Conservation (phyloP, 2,329 filamentous ascomycete species). For the Aspergillus fructus region DNA sequence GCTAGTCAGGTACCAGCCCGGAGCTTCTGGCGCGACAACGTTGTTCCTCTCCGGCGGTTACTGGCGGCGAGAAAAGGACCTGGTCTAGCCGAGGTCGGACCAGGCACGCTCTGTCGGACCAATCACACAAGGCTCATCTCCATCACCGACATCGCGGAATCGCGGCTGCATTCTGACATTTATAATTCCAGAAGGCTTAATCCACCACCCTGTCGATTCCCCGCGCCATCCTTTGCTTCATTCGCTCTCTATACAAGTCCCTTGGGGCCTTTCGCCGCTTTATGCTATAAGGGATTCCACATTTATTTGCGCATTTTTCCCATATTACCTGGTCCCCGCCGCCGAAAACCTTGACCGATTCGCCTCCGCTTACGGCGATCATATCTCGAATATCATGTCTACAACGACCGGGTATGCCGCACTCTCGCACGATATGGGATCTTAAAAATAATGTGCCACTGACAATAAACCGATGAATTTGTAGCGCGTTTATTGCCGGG, state of each 20-base stretch:
- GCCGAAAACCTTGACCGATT: neutral
- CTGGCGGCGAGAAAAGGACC: constrained; percentile 5
- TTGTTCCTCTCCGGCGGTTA: constrained; percentile 23
- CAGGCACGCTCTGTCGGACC: neutral
- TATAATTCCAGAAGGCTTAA: neutral
- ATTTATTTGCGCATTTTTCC: neutral
- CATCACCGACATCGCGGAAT: constrained; percentile 1
- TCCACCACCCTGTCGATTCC: neutral
- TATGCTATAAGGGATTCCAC: neutral
- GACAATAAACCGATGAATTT: neutral
- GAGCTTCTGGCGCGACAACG: constrained; percentile 2
- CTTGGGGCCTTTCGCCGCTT: neutral
- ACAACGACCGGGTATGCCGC: constrained; percentile 52
- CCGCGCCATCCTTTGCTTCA: neutral
- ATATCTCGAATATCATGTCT: constrained; percentile 44
- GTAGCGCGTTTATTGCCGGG: constrained; percentile 85
- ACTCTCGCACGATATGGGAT: neutral
- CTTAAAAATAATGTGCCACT: neutral
- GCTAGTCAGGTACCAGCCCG: too few species aligned
- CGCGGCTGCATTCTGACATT: neutral
- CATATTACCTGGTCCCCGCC: neutral
- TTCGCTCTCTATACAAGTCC: neutral
- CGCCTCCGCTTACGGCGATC: constrained; percentile 19
- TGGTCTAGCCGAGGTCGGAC: constrained; percentile 17
- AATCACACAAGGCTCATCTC: constrained; percentile 9